phyloP scores from a whole-genome alignment of 2,329 filamentous ascomycete species.

The Xylariaceae sp. region DNA sequence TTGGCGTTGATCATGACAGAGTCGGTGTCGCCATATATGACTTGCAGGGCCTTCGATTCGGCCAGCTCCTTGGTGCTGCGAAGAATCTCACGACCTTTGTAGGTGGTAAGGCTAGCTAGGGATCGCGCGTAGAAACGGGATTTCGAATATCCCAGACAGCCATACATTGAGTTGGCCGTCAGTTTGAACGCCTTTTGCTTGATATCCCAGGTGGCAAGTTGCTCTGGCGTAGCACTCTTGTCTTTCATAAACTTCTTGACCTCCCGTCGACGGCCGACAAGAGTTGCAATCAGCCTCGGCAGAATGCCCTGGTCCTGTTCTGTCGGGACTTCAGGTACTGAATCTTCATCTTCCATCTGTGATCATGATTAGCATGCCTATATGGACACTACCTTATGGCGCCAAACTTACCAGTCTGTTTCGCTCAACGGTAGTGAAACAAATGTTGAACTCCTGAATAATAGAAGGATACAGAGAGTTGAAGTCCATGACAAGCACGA shows the following conservation, averaged over 20 bases:
- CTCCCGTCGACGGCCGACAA: constrained; percentile 80
- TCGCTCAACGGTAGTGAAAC: constrained; percentile 94
- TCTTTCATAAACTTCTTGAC: constrained; percentile 98
- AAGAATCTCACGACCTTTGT: constrained; percentile 95
- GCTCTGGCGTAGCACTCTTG: constrained; percentile 74
- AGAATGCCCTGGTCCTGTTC: constrained; percentile 78
- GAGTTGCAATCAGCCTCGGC: constrained; percentile 81
- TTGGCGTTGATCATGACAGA: constrained; percentile 99
- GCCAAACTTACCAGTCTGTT: constrained; percentile 51
- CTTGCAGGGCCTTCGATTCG: constrained; percentile 81
- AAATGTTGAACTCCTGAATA: constrained; percentile 99
- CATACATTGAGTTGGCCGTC: constrained; percentile 99
- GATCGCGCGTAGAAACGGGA: constrained; percentile 96
- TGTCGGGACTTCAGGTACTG: constrained; percentile 76
- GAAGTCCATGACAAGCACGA: constrained; percentile 99
- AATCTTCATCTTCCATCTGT: constrained; percentile 71
- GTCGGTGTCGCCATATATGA: constrained; percentile 98
- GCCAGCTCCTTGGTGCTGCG: constrained; percentile 92
- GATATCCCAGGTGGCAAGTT: constrained; percentile 94
- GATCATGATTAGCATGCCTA: constrained; percentile 23
- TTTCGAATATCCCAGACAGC: constrained; percentile 92
- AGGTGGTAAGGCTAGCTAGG: constrained; percentile 90
- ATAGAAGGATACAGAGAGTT: constrained; percentile 98
- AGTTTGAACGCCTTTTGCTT: constrained; percentile 95
- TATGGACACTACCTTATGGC: not conserved